Evolutionary conservation across 768 basidiomycete species (phyloP).

Genomic region (Pleurotus cornucopiae): DNA sequence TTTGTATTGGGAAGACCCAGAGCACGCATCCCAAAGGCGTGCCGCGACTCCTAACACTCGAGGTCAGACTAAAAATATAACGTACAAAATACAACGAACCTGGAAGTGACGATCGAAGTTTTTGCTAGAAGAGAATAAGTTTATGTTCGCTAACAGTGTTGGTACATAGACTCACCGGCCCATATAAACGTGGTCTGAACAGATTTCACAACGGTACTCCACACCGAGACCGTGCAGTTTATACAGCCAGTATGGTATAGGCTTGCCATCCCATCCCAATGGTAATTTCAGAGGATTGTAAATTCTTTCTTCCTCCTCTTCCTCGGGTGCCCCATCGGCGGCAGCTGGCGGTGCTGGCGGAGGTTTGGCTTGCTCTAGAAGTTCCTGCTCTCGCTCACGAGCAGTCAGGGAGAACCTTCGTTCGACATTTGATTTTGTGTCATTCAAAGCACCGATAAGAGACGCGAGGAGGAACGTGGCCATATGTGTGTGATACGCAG

Average conservation of each 20-base stretch:
- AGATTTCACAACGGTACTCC: constrained; percentile 96
- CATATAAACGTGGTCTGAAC: constrained; percentile 96
- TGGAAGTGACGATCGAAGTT: constrained; percentile 97
- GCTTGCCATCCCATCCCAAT: constrained; percentile 97
- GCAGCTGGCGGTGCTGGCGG: constrained; percentile 43
- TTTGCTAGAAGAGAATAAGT: constrained; percentile 49
- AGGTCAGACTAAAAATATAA: constrained; percentile 9
- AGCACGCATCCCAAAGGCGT: constrained; percentile 97
- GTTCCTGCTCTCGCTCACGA: constrained; percentile 93
- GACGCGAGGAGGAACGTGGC: constrained; percentile 60
- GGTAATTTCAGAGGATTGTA: constrained; percentile 98
- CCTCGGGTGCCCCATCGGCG: constrained; percentile 44
- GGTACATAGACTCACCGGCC: constrained; percentile 58
- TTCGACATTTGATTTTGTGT: constrained; percentile 95
- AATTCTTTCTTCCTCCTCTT: constrained; percentile 92
- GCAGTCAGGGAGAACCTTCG: constrained; percentile 95
- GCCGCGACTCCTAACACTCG: constrained; percentile 72
- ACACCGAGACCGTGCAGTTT: constrained; percentile 98
- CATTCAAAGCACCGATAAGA: constrained; percentile 66
- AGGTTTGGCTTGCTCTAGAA: constrained; percentile 66
- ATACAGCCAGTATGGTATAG: constrained; percentile 98
- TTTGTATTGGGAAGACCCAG: constrained; percentile 97
- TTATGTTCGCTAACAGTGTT: not conserved
- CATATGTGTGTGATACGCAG: constrained; percentile 72
- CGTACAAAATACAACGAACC: constrained; percentile 30